phyloP scores from a whole-genome alignment of 352 stramenopile species.

The Globisporangium lucens region DNA sequence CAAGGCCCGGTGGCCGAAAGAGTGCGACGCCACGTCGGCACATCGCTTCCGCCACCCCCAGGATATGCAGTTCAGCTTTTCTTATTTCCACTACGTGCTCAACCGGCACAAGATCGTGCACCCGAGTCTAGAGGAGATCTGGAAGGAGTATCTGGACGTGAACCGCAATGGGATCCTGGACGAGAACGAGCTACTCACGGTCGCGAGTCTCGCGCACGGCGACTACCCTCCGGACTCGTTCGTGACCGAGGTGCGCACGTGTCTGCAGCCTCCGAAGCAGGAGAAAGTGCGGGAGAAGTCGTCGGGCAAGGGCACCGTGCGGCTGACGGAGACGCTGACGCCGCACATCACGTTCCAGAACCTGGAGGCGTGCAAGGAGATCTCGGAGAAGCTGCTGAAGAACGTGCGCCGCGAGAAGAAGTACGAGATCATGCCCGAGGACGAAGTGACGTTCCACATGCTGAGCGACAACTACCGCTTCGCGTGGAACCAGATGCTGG shows the following conservation, averaged over 20 bases:
- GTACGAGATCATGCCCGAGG: slow-evolving; percentile 69
- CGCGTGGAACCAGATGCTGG: slow-evolving; percentile 91
- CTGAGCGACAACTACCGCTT: slow-evolving; percentile 89
- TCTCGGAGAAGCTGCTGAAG: slow-evolving; percentile 50
- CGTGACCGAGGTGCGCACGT: slow-evolving; percentile 62
- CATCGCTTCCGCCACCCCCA: slow-evolving; percentile 90
- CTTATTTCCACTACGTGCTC: slow-evolving; percentile 94
- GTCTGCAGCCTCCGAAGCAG: slow-evolving; percentile 63
- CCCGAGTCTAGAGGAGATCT: slow-evolving; percentile 79
- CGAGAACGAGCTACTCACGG: slow-evolving; percentile 89
- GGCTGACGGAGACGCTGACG: slow-evolving; percentile 70
- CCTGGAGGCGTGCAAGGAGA: slow-evolving; percentile 44
- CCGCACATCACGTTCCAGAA: slow-evolving; percentile 70
- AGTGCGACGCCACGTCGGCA: slow-evolving; percentile 73
- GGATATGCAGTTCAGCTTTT: slow-evolving; percentile 96
- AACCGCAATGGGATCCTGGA: slow-evolving; percentile 90
- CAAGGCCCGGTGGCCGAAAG: slow-evolving; percentile 71
- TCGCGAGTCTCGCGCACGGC: slow-evolving; percentile 77
- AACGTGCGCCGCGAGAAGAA: slow-evolving; percentile 65
- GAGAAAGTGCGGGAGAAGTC: slow-evolving; percentile 69
- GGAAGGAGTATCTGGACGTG: slow-evolving; percentile 85
- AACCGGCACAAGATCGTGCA: slow-evolving; percentile 81
- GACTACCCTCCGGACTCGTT: slow-evolving; percentile 70
- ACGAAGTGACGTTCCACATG: slow-evolving; percentile 95
- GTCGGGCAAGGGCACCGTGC: slow-evolving; percentile 50